Percentiles rank a stretch among this genome's conserved stretches.
Evolutionary conservation across 805 yeast species (phyloP).

Genomic region (Candida morakotiae): DNA sequence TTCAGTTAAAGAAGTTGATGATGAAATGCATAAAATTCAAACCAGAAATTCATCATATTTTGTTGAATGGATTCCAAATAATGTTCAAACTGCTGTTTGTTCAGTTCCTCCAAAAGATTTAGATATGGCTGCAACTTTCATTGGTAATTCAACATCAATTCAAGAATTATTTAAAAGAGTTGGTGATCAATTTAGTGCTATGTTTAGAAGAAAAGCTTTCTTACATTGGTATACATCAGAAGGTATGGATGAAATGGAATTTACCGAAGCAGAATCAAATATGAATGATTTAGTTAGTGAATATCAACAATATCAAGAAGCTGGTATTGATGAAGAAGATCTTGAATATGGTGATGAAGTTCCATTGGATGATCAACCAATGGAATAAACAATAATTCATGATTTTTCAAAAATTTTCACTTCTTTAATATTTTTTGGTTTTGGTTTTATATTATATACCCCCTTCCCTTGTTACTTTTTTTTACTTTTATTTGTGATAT

Average conservation of each 20-base stretch:
- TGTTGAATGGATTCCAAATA: constrained; percentile 95
- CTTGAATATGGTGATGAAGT: constrained; percentile 66
- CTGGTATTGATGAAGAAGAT: constrained; percentile 66
- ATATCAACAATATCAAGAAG: constrained; percentile 88
- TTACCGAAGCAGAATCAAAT: constrained; percentile 89
- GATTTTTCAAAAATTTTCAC: constrained; percentile 2
- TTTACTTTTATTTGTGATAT: not conserved
- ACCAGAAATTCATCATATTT: constrained; percentile 76
- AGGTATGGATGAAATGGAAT: constrained; percentile 96
- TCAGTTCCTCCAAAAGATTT: constrained; percentile 82
- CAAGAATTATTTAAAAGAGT: constrained; percentile 88
- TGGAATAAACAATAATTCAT: constrained; percentile 23
- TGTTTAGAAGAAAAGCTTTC: constrained; percentile 93
- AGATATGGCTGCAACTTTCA: constrained; percentile 88
- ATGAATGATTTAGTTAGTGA: constrained; percentile 86
- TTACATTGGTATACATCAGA: constrained; percentile 94
- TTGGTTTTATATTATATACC: constrained; percentile 6
- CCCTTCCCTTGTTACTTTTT: not conserved
- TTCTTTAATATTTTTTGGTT: constrained; percentile 7
- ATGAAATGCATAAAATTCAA: constrained; percentile 83
- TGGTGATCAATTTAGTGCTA: constrained; percentile 84
- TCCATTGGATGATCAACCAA: constrained; percentile 48
- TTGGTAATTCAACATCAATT: constrained; percentile 90
- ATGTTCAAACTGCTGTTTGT: constrained; percentile 91
- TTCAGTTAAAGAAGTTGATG: constrained; percentile 90